Base-by-base conservation (phyloP, 305 asterid genomes). In the Coffea humblotiana region DNA sequence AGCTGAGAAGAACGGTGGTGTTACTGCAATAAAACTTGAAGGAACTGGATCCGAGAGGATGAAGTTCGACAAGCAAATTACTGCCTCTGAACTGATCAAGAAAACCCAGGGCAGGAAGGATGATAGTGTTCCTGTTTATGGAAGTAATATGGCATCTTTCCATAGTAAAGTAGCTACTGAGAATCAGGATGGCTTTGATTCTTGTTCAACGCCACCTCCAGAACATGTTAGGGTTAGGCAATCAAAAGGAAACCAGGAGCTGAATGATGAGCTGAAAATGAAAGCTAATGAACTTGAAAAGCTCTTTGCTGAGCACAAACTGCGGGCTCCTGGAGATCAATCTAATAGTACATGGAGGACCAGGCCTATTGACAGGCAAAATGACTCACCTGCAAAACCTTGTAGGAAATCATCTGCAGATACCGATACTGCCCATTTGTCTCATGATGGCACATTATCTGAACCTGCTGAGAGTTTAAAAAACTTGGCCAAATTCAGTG, bases 281-380 rank as follows among this genome's bases (percentile, higher is more conserved):
- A 94, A 94, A 85, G 97, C 98, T 63, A 88, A 85, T 81, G 98
- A 92, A 88, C 97, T 93, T 68, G 97, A 94, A 82, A 94, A 85
- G 86, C 92, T 94, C 71, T 94, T 91, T 82, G 93, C 96, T n/a
- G 97, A 92, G 85, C 97, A 94, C 86, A 89, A 94, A 84, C 83
- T 88, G 79, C 89, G 94, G 81, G 83, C 68, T 75, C 97, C 97
- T 56, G 91, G 87, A 74, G 97, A 92, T 65, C 97, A 87, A 66
- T 84, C 91, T 63, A 88, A 84, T 88, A 80, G 91, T 74, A 66
- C 78, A 80, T 76, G 87, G 77, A 90, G 83, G 86, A 91, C 85
- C 83, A 88, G 82, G 86, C 83, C 87, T 79, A 85, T 81, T 48
- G 87, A 90, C 84, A 78, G 78, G 76, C 92, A 83, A 84, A 77